Evolutionary conservation across 495 filamentous ascomycete species (phyloP).

Genomic region (Lasiosphaeria hispida): DNA sequence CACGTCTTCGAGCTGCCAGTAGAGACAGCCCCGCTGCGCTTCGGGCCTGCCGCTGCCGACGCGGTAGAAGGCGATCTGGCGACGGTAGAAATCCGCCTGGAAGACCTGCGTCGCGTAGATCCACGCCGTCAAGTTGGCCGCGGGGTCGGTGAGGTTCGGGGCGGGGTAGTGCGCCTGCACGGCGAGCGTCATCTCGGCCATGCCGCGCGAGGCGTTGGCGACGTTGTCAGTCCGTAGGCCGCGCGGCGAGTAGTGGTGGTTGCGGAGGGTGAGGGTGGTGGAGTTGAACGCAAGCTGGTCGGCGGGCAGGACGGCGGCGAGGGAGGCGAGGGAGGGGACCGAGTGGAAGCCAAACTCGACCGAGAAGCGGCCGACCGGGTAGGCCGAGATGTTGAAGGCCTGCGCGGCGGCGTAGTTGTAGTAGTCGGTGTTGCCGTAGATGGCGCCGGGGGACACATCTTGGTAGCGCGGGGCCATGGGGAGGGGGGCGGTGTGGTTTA

Average conservation of each 20-base stretch:
- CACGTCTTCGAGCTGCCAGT: conserved; percentile 71
- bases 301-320: conserved; percentile 53
- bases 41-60: conserved; percentile 59
- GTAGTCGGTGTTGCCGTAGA: conserved; percentile 68
- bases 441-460: conserved; percentile 52
- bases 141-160: conserved; percentile 54
- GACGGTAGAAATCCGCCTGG: conserved; percentile 65
- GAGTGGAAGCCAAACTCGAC: conserved; percentile 68
- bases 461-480: conserved; percentile 62
- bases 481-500: conserved; percentile 56
- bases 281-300: conserved; percentile 61
- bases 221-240: conserved; percentile 48
- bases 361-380: conserved; percentile 63
- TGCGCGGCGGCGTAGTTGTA: conserved; percentile 62
- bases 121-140: conserved; percentile 70
- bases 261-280: conserved; percentile 56
- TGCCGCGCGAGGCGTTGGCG: conserved; percentile 42
- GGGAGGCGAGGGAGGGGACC: conserved; percentile 64
- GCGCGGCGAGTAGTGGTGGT: conserved; percentile 62
- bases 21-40: conserved; percentile 60
- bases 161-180: conserved; percentile 60
- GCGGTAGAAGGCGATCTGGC: conserved; percentile 64
- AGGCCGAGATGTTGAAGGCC: conserved; percentile 55
- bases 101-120: conserved; percentile 65
- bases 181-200: conserved; percentile 64